phyloP scores from a whole-genome alignment of 2,329 filamentous ascomycete species.

The Gnomoniopsis smithogilvyi region DNA sequence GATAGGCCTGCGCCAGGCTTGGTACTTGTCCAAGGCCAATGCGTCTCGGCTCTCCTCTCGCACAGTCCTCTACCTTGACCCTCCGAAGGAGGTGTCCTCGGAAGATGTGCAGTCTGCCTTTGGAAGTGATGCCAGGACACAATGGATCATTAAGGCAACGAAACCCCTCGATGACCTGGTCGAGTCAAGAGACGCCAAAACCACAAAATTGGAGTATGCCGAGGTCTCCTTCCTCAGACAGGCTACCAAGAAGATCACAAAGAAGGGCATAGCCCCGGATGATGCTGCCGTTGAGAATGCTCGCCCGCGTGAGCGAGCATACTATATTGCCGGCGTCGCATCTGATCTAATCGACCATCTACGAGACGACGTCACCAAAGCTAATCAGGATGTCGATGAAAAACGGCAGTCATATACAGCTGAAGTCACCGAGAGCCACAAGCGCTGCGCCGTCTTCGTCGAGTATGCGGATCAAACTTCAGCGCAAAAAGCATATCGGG shows the following conservation, averaged over 20 bases:
- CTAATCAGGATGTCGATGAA: slow-evolving; percentile 22
- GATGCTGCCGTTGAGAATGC: slow-evolving; percentile 9
- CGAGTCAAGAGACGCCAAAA: slow-evolving; percentile 63
- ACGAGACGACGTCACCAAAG: slow-evolving; percentile 7
- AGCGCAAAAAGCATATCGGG: slow-evolving; percentile 83
- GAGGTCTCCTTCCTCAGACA: slow-evolving; percentile 48
- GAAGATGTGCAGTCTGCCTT: slow-evolving; percentile 77
- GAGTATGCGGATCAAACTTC: slow-evolving; percentile 81
- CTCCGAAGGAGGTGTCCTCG: slow-evolving; percentile 73
- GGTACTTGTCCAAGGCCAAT: slow-evolving; percentile 81
- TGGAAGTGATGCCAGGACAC: slow-evolving; percentile 71
- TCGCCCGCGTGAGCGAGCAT: slow-evolving; percentile 13
- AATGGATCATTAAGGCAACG: slow-evolving; percentile 80
- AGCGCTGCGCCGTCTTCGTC: slow-evolving; percentile 70
- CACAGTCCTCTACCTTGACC: slow-evolving; percentile 88
- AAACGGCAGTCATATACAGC: slow-evolving; percentile 44
- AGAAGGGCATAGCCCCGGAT: slow-evolving; percentile 27
- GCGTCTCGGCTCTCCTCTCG: slow-evolving; percentile 82
- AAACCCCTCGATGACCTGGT: slow-evolving; percentile 75
- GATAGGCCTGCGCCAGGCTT: slow-evolving; percentile 91
- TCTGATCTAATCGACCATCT: slow-evolving; percentile 14
- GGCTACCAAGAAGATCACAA: slow-evolving; percentile 62
- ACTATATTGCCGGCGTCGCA: slow-evolving; percentile 8
- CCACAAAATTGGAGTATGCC: slow-evolving; percentile 19
- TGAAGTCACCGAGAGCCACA: slow-evolving; percentile 1